These are phyloP conservation scores for Erysimum cheiri DNA, from an alignment of 441 rosid genomes.

Conservation along the genomic window DNA sequence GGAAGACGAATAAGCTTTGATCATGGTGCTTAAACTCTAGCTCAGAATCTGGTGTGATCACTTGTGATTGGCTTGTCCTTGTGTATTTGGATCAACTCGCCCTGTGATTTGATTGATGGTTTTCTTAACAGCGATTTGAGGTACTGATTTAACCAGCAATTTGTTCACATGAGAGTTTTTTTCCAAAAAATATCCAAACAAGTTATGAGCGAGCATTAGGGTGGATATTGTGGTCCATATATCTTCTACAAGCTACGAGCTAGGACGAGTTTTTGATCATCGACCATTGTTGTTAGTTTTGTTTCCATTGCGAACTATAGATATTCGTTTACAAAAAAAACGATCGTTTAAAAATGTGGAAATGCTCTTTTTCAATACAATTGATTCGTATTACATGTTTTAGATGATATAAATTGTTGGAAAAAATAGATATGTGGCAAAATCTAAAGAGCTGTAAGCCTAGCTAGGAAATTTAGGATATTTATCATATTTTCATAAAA, in stretches of 20 bases:
- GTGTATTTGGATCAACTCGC: background rate
- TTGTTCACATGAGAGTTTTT: background rate
- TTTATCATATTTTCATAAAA: background rate
- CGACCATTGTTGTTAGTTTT: background rate
- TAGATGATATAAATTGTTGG: no score
- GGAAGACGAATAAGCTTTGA: background rate
- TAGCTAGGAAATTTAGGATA: background rate
- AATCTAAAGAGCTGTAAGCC: no score
- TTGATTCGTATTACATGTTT: background rate
- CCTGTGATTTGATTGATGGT: slow-evolving; percentile 2
- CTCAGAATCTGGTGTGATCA: background rate
- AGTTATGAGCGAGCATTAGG: background rate
- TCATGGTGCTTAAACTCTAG: background rate
- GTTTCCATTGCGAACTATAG: background rate
- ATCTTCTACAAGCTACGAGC: background rate
- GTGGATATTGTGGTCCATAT: slow-evolving; percentile 11
- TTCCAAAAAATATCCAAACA: background rate
- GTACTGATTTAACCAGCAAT: background rate
- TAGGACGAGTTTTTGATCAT: slow-evolving; percentile 17
- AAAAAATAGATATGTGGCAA: no score
- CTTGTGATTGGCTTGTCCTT: slow-evolving; percentile 2
- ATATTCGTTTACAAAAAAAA: background rate
- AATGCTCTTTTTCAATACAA: no score
- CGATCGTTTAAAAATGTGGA: background rate
- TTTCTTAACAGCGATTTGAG: background rate